Conservation (phyloP, 2,329 filamentous ascomycete species). For the Monosporascus sp. region DNA sequence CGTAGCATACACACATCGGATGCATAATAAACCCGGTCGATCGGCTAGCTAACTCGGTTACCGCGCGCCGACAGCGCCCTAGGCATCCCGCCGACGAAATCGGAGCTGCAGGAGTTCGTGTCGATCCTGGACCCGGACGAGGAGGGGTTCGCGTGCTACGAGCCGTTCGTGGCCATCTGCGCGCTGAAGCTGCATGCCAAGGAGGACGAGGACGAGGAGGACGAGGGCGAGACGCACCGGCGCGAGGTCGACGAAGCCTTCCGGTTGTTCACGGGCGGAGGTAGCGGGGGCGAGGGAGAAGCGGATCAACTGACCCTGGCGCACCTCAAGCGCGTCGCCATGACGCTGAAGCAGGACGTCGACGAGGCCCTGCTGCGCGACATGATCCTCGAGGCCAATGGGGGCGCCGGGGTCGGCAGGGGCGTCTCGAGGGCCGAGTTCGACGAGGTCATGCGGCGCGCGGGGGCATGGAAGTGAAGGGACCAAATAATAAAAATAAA, state of each 20-base stretch:
- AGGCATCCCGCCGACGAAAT: constrained; percentile 60
- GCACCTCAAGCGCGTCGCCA: constrained; percentile 73
- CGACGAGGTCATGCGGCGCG: constrained; percentile 76
- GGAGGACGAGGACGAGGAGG: constrained; percentile 37
- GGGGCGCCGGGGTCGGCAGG: constrained; percentile 62
- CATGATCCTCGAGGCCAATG: constrained; percentile 94
- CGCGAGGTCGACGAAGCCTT: constrained; percentile 78
- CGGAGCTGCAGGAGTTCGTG: constrained; percentile 71
- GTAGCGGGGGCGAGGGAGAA: constrained; percentile 14
- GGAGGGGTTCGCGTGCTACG: constrained; percentile 72
- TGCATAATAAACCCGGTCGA: too few relatives aligned
- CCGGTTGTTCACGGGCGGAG: constrained; percentile 63
- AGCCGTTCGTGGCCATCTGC: constrained; percentile 79
- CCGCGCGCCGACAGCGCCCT: constrained; percentile 58
- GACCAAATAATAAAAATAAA: not conserved
- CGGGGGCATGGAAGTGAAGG: constrained; percentile 70
- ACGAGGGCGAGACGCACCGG: constrained; percentile 44
- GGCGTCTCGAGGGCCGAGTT: constrained; percentile 78
- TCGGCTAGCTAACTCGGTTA: too few relatives aligned
- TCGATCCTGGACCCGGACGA: constrained; percentile 77
- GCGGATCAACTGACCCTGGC: constrained; percentile 65
- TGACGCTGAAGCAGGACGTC: constrained; percentile 76
- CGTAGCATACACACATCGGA: not conserved
- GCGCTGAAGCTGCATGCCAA: constrained; percentile 74
- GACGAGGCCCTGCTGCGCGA: constrained; percentile 78